Base-by-base conservation (phyloP, 2,329 filamentous ascomycete species). In the Hypoxylon rubiginosum region DNA sequence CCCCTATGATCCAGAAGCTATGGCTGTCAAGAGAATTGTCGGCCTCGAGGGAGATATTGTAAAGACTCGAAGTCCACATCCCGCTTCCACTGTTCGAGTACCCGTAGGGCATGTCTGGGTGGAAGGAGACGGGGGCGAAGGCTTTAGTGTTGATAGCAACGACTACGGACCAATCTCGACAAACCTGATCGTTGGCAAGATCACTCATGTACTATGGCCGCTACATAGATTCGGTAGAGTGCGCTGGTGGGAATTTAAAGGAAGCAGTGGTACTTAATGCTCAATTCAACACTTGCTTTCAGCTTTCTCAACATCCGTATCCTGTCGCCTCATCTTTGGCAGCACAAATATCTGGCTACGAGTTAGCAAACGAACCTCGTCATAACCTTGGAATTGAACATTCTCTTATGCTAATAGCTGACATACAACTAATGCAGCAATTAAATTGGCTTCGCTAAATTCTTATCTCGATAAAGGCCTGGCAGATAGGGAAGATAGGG, bases 101-200 rank as follows among this genome's bases (percentile, higher is more conserved):
- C 95, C 94, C 4, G 85, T 85, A 67, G 93, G 93, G 17, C 94
- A 98, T 81, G 85, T 98, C 28, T 99, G 96, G 96, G 89, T 99
- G 0, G 95, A 98, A 77, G 96, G 96, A 1, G 96, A 99, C 76
- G 93, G 91, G 11, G 86, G 87, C 73, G 86, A 88, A 72, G 85
- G 86, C 54, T 87, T 87, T 73, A 93, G 88, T 59, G 78, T 90
- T 64, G 96, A 99, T 81, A 97, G 94, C 79, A 97, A 97, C 79
- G 89, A 89, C 11, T 97, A 97, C 78, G 96, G 96, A 0, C 93
- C 96, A 3, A 89, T 97, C 51, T 91, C 92, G 24, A 88, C 88
- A 69, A 88, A 87, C 58, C 77, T 98, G 68, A 86, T 98, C 36
- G 89, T 90, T 39, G 94, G 94, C 0, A 89, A 85, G 73, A 89